Base-by-base conservation (phyloP, 345 rosid species). In the Eucalyptus pauciflora region DNA sequence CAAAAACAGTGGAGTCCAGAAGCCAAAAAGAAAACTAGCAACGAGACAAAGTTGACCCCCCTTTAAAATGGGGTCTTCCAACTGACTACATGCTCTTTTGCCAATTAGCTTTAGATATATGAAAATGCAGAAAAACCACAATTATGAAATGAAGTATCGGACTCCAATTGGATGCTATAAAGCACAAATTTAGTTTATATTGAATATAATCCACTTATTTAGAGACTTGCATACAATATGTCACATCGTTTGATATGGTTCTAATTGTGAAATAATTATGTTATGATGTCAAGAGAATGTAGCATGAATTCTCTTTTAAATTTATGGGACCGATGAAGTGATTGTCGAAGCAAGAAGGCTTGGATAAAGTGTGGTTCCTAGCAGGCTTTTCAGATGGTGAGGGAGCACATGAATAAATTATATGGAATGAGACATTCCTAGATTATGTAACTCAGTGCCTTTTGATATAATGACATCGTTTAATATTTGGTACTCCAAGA, bases 1-100 rank as follows among this genome's bases (percentile, higher is more conserved):
- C 87, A 89, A 76, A 81, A 49, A 13, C 60, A 89, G 90, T 88
- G 93, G 90, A 90, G 89, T 52, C 52, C 87, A 87, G 89, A 91
- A 88, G 93, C 90, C 51, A 8, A 48, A 86, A 45, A 81, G 49
- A 76, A 37, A 86, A 93, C 41, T 10, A 56, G 88, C 81, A 87
- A 62, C 31, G 54, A 31, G 29, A 64, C 88, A 87, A 90, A 92
- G 91, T 48, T 89, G 87, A 48, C 64, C 50, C 31, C 50, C 87
- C 90, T 87, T 92, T 91, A 49, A 81, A 3, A n/a, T 56, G 58
- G 88, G 85, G 51, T 88, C 88, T 88, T 50, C 87, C 87, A 85
- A 91, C 69, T 79, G 83, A 50, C 79, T 62, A 56, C 86, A 50
- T 71, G 10, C 41, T 71, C 62, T 80, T 18, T 86, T 85, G 85